Evolutionary conservation across 176 grass and related monocot species (phyloP).

Genomic region (Oryza glumipatula): DNA sequence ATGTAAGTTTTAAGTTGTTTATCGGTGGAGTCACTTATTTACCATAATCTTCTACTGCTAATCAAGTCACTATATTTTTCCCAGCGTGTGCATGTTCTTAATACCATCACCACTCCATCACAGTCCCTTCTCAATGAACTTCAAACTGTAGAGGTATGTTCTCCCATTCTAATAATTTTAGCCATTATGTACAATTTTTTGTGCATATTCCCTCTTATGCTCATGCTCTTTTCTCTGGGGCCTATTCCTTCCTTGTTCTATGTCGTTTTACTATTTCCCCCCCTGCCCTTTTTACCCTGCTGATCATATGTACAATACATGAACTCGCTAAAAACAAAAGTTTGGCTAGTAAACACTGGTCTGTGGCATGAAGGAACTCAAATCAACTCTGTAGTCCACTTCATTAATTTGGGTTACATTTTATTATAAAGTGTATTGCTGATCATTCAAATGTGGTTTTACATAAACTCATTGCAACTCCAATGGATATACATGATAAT

Average conservation of each 20-base stretch:
- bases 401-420: too few species aligned
- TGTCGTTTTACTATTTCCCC: not conserved
- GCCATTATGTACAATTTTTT: constrained; percentile 2
- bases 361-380: not conserved
- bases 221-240: not conserved
- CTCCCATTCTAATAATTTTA: not conserved
- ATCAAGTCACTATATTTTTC: constrained; percentile 36
- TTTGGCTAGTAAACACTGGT: not conserved
- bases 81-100: constrained; percentile 92
- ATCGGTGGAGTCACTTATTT: constrained; percentile 19
- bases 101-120: constrained; percentile 91
- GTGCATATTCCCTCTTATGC: not conserved
- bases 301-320: not conserved
- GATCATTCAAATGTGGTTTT: too few species aligned
- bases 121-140: constrained; percentile 93
- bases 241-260: not conserved
- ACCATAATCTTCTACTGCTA: constrained; percentile 35
- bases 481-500: too few species aligned
- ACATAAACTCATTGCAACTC: too few species aligned
- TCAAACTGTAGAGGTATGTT: constrained; percentile 90
- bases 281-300: not conserved
- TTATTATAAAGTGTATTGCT: too few species aligned
- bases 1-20: constrained; percentile 78
- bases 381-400: too few species aligned
- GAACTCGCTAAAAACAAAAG: not conserved